These are phyloP conservation scores for Sisymbrium irio DNA, from an alignment of 345 rosid species.

Conservation along the genomic window DNA sequence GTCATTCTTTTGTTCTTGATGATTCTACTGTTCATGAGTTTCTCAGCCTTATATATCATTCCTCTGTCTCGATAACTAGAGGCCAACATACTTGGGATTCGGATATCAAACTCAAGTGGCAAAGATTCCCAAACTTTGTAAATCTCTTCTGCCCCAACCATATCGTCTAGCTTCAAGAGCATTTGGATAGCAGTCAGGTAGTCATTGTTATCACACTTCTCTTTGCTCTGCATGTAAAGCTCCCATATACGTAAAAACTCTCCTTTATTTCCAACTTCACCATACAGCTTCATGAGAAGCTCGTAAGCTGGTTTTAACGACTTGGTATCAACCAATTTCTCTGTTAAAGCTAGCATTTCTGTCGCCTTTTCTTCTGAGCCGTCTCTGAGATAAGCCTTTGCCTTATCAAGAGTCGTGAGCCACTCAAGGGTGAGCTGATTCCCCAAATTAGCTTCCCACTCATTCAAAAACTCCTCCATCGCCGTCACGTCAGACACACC, in stretches of 20 bases:
- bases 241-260: neutral
- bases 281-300: neutral
- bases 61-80: neutral
- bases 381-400: constrained; percentile 1
- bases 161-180: neutral
- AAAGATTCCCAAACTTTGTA: constrained; percentile 9
- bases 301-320: constrained; percentile 6
- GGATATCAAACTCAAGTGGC: constrained; percentile 1
- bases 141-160: neutral
- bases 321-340: neutral
- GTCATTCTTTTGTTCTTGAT: neutral
- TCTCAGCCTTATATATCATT: neutral
- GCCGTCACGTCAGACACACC: neutral
- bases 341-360: neutral
- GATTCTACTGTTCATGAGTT: neutral
- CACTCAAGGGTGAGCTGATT: neutral
- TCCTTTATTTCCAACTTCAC: constrained; percentile 1
- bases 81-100: neutral
- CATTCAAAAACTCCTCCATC: neutral
- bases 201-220: neutral
- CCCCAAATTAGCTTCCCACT: neutral
- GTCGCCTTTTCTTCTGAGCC: neutral
- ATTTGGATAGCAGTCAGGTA: neutral
- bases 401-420: neutral
- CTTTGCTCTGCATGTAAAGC: neutral